Base-by-base conservation (phyloP, 2,329 filamentous ascomycete species). In the Pseudopyrenochaeta lycopersici region DNA sequence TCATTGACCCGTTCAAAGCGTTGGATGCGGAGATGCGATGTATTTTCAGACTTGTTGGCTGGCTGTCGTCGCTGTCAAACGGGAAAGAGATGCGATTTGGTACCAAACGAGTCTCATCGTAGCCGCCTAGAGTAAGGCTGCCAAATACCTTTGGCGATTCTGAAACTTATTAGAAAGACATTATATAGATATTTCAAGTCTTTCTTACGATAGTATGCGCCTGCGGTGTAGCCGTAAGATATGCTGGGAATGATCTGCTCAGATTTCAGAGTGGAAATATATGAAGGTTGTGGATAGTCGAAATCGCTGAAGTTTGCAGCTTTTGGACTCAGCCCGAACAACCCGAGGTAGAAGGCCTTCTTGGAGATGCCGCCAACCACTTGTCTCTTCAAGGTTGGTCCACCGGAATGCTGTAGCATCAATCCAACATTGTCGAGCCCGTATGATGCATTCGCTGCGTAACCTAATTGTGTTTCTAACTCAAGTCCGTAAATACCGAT, bases 181-280 rank as follows among this genome's bases (percentile, higher is more conserved):
- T 27, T 27, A 27, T 27, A 27, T 27, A 27, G n/a, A n/a, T 9
- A 27, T 5, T 27, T 5, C 23, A 27, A 27, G 23, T 27, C 23
- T 27, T 27, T 71, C 61, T 58, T 35, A 64, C 63, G 47, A 41
- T 67, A 65, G 7, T 17, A 14, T 2, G 59, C 63, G 9, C 66
- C 66, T 23, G 66, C 64, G 1, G 57, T 56, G 48, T 66, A 67
- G 15, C 59, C 56, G 30, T 64, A 66, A 1, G 63, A 55, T n/a
- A 45, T 81, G 68, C 88, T 90, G 1, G 88, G 86, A 44, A 91
- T 88, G 12, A 35, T 35, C 12, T 14, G 12, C 15, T 35, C 12
- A 5, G 12, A 4, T 17, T 35, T 35, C 32, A 35, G 75, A 9
- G 23, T 27, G 9, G 23, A 27, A 5, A 27, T 27, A 27, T 27